These are phyloP conservation scores for Alternaria ethzedia DNA, from an alignment of 2,329 filamentous ascomycete species.

Conservation along the genomic window DNA sequence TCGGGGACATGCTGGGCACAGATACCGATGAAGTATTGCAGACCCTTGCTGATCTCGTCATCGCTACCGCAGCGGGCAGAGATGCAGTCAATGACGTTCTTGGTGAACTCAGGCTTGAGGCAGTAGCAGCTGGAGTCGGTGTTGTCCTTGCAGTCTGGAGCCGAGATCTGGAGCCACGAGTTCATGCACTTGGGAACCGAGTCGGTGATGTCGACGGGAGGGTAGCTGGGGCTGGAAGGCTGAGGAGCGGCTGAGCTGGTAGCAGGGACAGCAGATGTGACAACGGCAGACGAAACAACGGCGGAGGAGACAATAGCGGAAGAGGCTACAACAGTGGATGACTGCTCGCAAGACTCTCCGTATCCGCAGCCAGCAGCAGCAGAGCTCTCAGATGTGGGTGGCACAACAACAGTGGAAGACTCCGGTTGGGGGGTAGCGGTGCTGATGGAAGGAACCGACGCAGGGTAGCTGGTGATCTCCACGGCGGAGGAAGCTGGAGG, in stretches of 20 bases:
- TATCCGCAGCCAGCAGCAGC: slow-evolving; percentile 17
- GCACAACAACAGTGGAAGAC: slow-evolving; percentile 8
- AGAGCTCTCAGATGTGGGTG: slow-evolving; percentile 9
- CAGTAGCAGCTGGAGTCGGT: slow-evolving; percentile 86
- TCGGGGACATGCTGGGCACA: slow-evolving; percentile 75
- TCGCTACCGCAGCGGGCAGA: slow-evolving; percentile 72
- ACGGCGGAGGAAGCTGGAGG: slow-evolving; percentile 4
- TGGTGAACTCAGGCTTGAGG: slow-evolving; percentile 75
- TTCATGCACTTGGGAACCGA: slow-evolving; percentile 89
- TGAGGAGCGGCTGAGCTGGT: slow-evolving; percentile 18
- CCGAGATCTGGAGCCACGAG: slow-evolving; percentile 76
- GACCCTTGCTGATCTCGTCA: slow-evolving; percentile 70
- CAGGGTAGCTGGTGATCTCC: background rate
- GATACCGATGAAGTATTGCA: slow-evolving; percentile 88
- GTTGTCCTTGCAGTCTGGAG: slow-evolving; percentile 78
- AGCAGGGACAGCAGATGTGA: slow-evolving; percentile 9
- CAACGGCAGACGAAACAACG: background rate
- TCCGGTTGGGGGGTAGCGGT: slow-evolving; percentile 11
- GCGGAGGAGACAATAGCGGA: slow-evolving; percentile 3
- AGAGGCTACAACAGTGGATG: slow-evolving; percentile 11
- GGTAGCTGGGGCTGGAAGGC: slow-evolving; percentile 30
- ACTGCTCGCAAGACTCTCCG: slow-evolving; percentile 22
- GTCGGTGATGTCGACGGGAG: slow-evolving; percentile 59
- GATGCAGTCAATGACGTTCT: slow-evolving; percentile 81
- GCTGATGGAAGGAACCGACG: slow-evolving; percentile 4